Conservation (phyloP, 129 eudicot species). For the Daucus carota region DNA sequence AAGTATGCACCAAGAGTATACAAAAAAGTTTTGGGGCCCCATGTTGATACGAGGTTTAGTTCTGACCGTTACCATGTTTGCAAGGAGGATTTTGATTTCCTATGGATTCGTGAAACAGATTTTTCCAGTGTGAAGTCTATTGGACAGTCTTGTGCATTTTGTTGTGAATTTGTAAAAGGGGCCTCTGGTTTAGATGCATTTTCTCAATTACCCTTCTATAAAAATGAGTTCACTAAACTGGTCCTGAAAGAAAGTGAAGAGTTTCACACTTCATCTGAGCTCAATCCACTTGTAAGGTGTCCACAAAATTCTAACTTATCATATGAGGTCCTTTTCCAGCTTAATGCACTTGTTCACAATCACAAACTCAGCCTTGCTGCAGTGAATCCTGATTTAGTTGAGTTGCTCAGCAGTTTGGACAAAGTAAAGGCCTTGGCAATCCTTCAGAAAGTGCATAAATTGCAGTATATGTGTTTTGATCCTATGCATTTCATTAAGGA, state of each 20-base stretch:
- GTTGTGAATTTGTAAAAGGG: constrained; percentile 56
- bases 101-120: constrained; percentile 95
- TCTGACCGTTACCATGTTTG: constrained; percentile 72
- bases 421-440: constrained; percentile 34
- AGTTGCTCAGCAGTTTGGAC: constrained; percentile 46
- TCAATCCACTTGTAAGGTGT: constrained; percentile 54
- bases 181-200: constrained; percentile 25
- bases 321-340: constrained; percentile 80
- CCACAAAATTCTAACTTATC: constrained; percentile 31
- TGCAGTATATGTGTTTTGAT: constrained; percentile 58
- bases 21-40: constrained; percentile 58
- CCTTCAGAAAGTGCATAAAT: constrained; percentile 75
- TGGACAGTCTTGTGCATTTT: constrained; percentile 66
- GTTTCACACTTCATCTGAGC: constrained; percentile 37
- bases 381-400: constrained; percentile 39
- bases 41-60: constrained; percentile 47
- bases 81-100: constrained; percentile 71
- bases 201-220: constrained; percentile 42
- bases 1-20: constrained; percentile 79
- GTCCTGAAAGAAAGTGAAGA: constrained; percentile 32
- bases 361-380: constrained; percentile 72
- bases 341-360: constrained; percentile 79
- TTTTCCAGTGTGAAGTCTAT: constrained; percentile 59
- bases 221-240: constrained; percentile 36
- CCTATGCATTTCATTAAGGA: constrained; percentile 49